Evolutionary conservation across 1,284 basidiomycete genomes (phyloP).

Genomic region (Pholiota adiposa): DNA sequence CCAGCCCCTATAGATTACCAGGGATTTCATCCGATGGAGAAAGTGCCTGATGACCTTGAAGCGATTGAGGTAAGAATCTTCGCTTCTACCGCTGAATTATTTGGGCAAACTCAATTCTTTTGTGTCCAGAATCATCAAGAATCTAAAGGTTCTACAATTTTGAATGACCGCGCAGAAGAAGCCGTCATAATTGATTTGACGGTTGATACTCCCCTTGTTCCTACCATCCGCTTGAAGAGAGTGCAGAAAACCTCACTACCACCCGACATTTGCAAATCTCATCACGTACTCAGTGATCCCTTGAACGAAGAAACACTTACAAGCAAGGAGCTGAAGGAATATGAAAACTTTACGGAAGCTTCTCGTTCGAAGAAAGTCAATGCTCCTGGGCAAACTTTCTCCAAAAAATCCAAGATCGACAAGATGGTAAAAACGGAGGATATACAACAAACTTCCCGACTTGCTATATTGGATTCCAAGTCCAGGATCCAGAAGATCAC

Average conservation of each 20-base stretch:
- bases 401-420: neutral
- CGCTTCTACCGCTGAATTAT: neutral
- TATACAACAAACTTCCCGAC: neutral
- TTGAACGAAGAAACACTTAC: neutral
- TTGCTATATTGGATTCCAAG: neutral
- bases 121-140: slow-evolving; percentile 2
- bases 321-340: neutral
- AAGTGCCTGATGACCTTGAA: neutral
- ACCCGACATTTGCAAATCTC: neutral
- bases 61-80: slow-evolving; percentile 1
- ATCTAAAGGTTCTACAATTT: neutral
- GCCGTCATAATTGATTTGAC: slow-evolving; percentile 31
- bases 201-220: slow-evolving; percentile 6
- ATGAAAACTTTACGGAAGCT: too few relatives aligned
- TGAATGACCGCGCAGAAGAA: slow-evolving; percentile 8
- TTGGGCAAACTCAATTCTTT: neutral
- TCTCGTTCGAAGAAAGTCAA: neutral
- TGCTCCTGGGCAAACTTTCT: neutral
- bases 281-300: neutral
- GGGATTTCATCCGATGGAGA: neutral
- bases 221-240: neutral
- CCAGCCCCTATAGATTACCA: neutral
- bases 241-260: neutral
- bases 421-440: neutral
- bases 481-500: neutral